phyloP scores from a whole-genome alignment of 495 filamentous ascomycete genomes.

The Aspergillus asperescens region DNA sequence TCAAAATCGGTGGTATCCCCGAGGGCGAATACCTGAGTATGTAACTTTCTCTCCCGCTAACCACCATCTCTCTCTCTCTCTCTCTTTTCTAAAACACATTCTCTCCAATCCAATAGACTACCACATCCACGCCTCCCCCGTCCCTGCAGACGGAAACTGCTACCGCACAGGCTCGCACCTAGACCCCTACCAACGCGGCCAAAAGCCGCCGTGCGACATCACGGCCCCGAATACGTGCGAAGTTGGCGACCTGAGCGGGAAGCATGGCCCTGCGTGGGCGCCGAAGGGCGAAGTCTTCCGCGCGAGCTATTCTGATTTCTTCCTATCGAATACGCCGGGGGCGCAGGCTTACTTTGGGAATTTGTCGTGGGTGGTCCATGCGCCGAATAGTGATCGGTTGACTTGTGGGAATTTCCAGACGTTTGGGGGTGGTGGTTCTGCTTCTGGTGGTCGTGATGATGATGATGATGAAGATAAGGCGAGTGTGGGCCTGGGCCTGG shows the following conservation, averaged over 20 bases:
- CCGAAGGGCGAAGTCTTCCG: constrained; percentile 33
- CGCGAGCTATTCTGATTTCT: constrained; percentile 59
- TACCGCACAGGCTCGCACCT: constrained; percentile 62
- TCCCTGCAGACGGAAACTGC: constrained; percentile 75
- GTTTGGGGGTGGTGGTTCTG: background rate
- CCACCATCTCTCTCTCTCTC: too few relatives aligned
- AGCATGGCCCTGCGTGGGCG: constrained; percentile 61
- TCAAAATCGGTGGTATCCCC: constrained; percentile 64
- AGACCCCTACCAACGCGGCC: constrained; percentile 61
- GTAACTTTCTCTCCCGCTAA: constrained; percentile 28
- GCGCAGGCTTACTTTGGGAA: constrained; percentile 70
- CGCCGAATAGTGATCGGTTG: constrained; percentile 18
- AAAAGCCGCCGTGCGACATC: constrained; percentile 59
- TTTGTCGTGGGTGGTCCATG: constrained; percentile 71
- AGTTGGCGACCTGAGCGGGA: constrained; percentile 79
- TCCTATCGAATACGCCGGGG: constrained; percentile 54
- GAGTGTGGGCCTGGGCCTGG: too few relatives aligned
- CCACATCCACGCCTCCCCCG: constrained; percentile 73
- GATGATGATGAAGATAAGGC: background rate
- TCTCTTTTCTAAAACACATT: too few relatives aligned
- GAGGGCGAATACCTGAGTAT: constrained; percentile 61
- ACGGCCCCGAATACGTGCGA: constrained; percentile 64
- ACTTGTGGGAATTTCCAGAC: constrained; percentile 32
- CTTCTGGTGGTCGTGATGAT: background rate
- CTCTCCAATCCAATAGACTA: constrained; percentile 50